Percentiles rank a stretch among this genome's conserved stretches.
These are phyloP conservation scores for Zygosaccharomyces pseudobailii DNA, from an alignment of 1,139 yeast genomes.

Conservation along the genomic window DNA sequence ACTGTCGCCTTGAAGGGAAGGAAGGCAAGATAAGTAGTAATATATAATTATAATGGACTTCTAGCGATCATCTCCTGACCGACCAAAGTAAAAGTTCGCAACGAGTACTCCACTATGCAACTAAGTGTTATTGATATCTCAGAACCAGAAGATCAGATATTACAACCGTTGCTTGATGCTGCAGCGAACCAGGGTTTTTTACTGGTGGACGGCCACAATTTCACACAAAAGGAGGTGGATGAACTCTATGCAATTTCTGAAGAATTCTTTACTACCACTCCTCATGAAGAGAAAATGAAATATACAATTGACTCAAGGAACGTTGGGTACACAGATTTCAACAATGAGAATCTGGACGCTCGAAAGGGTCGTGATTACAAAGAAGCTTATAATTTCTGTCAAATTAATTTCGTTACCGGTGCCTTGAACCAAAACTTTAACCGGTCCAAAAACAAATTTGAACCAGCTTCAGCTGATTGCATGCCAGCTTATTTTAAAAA, in stretches of 20 bases:
- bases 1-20: not conserved
- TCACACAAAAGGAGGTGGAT: slow-evolving; percentile 54
- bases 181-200: slow-evolving; percentile 68
- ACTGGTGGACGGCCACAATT: slow-evolving; percentile 68
- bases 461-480: slow-evolving; percentile 33
- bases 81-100: not conserved
- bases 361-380: slow-evolving; percentile 41
- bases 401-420: slow-evolving; percentile 28
- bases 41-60: no score
- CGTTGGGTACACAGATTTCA: slow-evolving; percentile 59
- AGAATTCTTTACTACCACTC: slow-evolving; percentile 47
- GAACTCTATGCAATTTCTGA: slow-evolving; percentile 50
- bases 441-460: slow-evolving; percentile 39
- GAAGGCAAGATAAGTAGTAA: not conserved
- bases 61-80: no score
- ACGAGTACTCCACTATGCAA: slow-evolving; percentile 29
- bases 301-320: slow-evolving; percentile 48
- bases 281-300: slow-evolving; percentile 45
- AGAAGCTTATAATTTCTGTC: slow-evolving; percentile 36
- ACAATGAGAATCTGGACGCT: slow-evolving; percentile 57
- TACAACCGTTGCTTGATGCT: slow-evolving; percentile 53
- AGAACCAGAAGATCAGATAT: slow-evolving; percentile 41
- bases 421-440: slow-evolving; percentile 32
- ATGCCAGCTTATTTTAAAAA: slow-evolving; percentile 44
- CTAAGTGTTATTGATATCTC: slow-evolving; percentile 55